Evolutionary conservation across 2,329 filamentous ascomycete species (phyloP), one percentile per base, ranked within the genome.

Genomic region (Stemphylium lycopersici): DNA sequence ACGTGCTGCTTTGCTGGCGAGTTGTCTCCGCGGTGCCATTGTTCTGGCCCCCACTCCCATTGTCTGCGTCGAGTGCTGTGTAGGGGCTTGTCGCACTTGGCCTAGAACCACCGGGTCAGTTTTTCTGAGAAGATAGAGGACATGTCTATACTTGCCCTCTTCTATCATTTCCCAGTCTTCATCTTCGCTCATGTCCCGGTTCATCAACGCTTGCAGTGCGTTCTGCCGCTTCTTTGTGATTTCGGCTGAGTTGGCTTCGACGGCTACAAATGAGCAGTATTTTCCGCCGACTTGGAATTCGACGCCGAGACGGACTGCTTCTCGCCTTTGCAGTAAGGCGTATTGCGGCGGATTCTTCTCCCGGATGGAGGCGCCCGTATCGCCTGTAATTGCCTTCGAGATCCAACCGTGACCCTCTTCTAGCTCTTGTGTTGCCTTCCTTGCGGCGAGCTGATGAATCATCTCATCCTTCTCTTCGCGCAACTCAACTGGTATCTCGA

Each of bases 391-490:
- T 43, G 52, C 40, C 2, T 41, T 34, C 2, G 46, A 50, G 1
- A 55, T 36, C 52, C 46, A 55, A 10, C 52, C 46, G 8, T 40
- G 52, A 7, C 46, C 52, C 13, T 55, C 52, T 36, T 55, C 52
- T n/a, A 55, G 52, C 22, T 55, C 46, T 22, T 55, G 34, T 5
- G 20, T 45, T 34, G 52, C 52, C 31, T 45, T 55, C 2, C 46
- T 34, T 4, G 46, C 52, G 5, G 52, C 52, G 6, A 55, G 22
- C 29, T 55, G 52, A 6, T 55, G 46, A 24, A 55, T 55, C 52
- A 55, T 50, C 11, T 50, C 34, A 13, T 55, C 52, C 6, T 39
- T 13, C 4, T 54, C 51, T 12, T 54, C 29, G 15, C 46, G 40
- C 4, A 24, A 15, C 18, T 54, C 26, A 2, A 54, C 40, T 0